A percentile compares a stretch with the other conserved stretches of the same genome.
Conservation (phyloP, 2,329 filamentous ascomycete species). For the Aspergillus tubingensis region DNA sequence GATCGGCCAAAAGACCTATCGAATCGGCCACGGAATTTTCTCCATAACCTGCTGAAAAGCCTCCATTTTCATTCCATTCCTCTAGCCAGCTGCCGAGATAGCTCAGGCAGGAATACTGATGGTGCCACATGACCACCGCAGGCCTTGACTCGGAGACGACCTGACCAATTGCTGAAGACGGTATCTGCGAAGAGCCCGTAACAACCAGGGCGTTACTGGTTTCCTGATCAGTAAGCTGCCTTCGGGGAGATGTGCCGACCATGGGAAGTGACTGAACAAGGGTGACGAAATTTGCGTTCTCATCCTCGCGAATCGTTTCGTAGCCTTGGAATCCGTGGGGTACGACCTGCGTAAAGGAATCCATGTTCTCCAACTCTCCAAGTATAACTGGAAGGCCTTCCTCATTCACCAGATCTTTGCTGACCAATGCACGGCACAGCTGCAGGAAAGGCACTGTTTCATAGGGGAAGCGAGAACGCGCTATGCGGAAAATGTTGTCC, state of each 20-base stretch:
- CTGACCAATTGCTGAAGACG: constrained; percentile 44
- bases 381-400: constrained; percentile 58
- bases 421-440: constrained; percentile 66
- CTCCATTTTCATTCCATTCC: constrained; percentile 49
- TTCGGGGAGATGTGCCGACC: constrained; percentile 35
- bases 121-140: constrained; percentile 71
- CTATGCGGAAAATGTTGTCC: constrained; percentile 63
- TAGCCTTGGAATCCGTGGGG: constrained; percentile 72
- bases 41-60: constrained; percentile 56
- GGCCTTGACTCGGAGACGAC: constrained; percentile 78
- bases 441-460: constrained; percentile 78
- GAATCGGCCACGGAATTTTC: constrained; percentile 69
- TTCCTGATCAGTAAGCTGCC: constrained; percentile 24
- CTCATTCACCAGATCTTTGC: constrained; percentile 46
- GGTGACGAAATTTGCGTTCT: constrained; percentile 76
- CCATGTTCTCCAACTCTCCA: constrained; percentile 67
- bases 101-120: constrained; percentile 75
- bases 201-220: constrained; percentile 38
- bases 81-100: constrained; percentile 72
- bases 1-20: constrained; percentile 70
- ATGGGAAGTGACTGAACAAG: constrained; percentile 60
- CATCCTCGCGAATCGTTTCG: constrained; percentile 77
- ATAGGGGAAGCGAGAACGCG: constrained; percentile 78
- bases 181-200: constrained; percentile 40
- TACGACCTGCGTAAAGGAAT: constrained; percentile 76